These are phyloP conservation scores for Chlamydomonas schloesseri DNA, from an alignment of 139 green algal species.

Conservation along the genomic window DNA sequence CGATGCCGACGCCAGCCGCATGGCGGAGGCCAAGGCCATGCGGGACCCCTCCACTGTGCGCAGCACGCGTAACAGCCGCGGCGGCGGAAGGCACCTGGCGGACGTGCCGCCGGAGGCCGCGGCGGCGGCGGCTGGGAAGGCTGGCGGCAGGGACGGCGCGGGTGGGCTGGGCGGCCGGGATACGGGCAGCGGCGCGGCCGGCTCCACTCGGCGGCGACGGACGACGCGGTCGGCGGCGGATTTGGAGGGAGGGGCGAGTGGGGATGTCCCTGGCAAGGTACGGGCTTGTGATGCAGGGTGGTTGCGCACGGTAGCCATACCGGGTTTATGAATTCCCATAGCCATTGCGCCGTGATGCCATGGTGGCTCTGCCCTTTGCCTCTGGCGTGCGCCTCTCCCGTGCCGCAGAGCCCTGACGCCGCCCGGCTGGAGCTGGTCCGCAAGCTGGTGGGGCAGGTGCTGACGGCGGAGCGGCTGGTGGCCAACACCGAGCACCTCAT, in stretches of 20 bases:
- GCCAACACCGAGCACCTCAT: slow-evolving; percentile 28
- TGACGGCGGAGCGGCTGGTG: slow-evolving; percentile 26
- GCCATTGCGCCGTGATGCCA: too few relatives aligned
- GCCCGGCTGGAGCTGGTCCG: slow-evolving; percentile 4
- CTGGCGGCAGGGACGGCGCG: neutral
- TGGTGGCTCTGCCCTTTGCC: too few relatives aligned
- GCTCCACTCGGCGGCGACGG: neutral
- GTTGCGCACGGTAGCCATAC: too few relatives aligned
- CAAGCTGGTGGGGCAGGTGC: slow-evolving; percentile 26
- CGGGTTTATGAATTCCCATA: too few relatives aligned
- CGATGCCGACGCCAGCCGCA: too few relatives aligned
- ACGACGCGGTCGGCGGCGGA: too few relatives aligned
- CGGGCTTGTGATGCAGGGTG: too few relatives aligned
- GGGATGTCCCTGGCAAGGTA: neutral
- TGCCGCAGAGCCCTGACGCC: neutral
- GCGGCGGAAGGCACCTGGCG: neutral
- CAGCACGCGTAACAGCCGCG: neutral
- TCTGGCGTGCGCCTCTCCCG: neutral
- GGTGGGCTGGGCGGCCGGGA: too few relatives aligned
- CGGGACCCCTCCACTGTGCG: neutral
- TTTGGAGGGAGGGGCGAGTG: too few relatives aligned
- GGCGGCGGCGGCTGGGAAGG: neutral
- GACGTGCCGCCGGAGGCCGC: neutral
- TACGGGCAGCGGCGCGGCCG: too few relatives aligned
- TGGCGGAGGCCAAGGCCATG: too few relatives aligned